These are phyloP conservation scores for Aureobasidium namibiae DNA, from an alignment of 2,329 filamentous ascomycete species.

Conservation along the genomic window DNA sequence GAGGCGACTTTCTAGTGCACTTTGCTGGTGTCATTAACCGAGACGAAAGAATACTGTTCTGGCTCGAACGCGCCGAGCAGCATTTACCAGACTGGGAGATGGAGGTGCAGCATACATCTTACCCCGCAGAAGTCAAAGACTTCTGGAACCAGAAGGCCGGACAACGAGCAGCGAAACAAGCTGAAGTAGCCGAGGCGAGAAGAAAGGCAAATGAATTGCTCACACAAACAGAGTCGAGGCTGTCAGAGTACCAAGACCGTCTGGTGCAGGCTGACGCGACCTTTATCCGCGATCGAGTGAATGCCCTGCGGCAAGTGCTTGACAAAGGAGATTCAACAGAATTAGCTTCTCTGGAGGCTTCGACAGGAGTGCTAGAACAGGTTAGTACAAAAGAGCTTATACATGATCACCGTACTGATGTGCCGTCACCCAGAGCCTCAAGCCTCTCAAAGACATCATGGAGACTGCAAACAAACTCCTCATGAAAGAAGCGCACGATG, in stretches of 20 bases:
- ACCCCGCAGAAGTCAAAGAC: slow-evolving; percentile 28
- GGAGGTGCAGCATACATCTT: slow-evolving; percentile 29
- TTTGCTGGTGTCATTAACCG: slow-evolving; percentile 32
- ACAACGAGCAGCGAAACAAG: slow-evolving; percentile 8
- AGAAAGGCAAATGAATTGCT: slow-evolving; percentile 21
- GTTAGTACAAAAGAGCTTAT: slow-evolving; percentile 7
- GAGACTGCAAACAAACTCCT: slow-evolving; percentile 22
- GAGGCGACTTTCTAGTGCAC: slow-evolving; percentile 37
- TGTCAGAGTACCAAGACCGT: slow-evolving; percentile 24
- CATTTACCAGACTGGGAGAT: slow-evolving; percentile 33
- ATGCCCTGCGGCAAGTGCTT: slow-evolving; percentile 21
- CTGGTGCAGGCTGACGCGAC: slow-evolving; percentile 20
- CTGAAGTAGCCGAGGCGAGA: slow-evolving; percentile 16
- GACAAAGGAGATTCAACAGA: slow-evolving; percentile 19
- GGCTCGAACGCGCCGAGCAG: slow-evolving; percentile 30
- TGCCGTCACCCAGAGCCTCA: slow-evolving; percentile 11
- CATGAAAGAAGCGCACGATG: slow-evolving; percentile 27
- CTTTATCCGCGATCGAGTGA: slow-evolving; percentile 21
- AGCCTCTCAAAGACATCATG: slow-evolving; percentile 20
- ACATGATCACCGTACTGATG: background rate
- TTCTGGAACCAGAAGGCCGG: slow-evolving; percentile 24
- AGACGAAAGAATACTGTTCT: slow-evolving; percentile 29
- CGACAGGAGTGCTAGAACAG: slow-evolving; percentile 18
- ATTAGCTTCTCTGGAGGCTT: slow-evolving; percentile 18
- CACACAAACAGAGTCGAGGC: slow-evolving; percentile 18